Evolutionary conservation across 1,284 basidiomycete genomes (phyloP), one percentile per base, ranked within the genome.

Genomic region (Cutaneotrichosporon cyanovorans): DNA sequence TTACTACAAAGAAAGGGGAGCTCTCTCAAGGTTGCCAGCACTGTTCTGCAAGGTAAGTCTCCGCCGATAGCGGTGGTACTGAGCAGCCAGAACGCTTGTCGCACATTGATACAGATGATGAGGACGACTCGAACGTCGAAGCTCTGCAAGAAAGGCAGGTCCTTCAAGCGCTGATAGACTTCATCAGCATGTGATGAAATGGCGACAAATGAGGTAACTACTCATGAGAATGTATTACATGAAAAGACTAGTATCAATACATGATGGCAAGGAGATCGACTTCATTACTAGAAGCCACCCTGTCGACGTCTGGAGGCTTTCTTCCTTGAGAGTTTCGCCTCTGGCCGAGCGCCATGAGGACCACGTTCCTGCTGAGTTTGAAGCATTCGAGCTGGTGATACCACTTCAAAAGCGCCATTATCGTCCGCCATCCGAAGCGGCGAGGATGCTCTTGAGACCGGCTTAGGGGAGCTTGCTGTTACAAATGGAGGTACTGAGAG

Each of bases 1-100:
- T 83, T 95, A 74, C 74, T 96, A 18, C 76, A 75, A 34, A 77
- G 90, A 34, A 84, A 81, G 60, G 82, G 62, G 33, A 54, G 57
- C 35, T 59, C 63, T 0, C 61, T 72, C 33, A 38, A 42, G n/a
- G 53, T 61, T 28, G 57, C 71, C 9, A 38, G 62, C 1, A 47
- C 43, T 2, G 58, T 67, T 16, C 45, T 72, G 16, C 56, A 56
- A 41, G 70, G 70, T 68, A 19, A 44, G 64, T 53, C 12, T 20
- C 19, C 5, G 25, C 25, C 25, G 25, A 12, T 7, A 28, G 25
- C 25, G 25, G 8, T 28, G 7, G 14, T 11, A 15, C 20, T 43
- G 38, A 28, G n/a, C 20, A 16, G 5, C 9, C 33, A 68, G 66
- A 66, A 34, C 61, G 63, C 41, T 50, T 52, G 22, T 40, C 49